Percentiles rank a stretch among this genome's conserved stretches.
Conservation (phyloP, 2,329 filamentous ascomycete species). For the Ustulina deusta region DNA sequence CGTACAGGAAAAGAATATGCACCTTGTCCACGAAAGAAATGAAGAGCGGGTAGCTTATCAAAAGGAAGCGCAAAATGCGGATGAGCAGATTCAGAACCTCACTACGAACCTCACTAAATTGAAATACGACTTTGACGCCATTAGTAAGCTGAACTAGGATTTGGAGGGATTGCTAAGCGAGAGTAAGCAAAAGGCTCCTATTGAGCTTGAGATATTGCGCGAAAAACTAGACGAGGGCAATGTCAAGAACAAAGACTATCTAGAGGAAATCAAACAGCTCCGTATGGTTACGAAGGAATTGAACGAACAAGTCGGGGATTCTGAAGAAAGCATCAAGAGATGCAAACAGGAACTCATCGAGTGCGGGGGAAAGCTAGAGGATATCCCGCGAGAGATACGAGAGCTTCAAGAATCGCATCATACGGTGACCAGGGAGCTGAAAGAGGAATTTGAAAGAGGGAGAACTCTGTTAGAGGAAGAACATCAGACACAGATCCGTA, state of each 20-base stretch:
- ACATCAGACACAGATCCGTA: neutral
- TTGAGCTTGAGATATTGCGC: neutral
- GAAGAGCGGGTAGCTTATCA: slow-evolving; percentile 7
- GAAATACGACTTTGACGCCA: slow-evolving; percentile 11
- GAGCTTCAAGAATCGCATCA: slow-evolving; percentile 10
- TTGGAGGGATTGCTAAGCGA: neutral
- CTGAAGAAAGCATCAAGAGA: neutral
- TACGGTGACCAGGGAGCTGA: neutral
- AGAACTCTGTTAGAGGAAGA: slow-evolving; percentile 6
- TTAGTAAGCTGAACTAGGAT: neutral
- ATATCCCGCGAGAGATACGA: neutral
- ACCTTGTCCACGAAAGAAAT: neutral
- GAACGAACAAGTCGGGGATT: neutral
- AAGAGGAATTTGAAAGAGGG: neutral
- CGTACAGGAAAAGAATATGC: slow-evolving; percentile 8
- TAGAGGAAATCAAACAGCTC: slow-evolving; percentile 7
- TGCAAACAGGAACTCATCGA: neutral
- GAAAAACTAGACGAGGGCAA: neutral
- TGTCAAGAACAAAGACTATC: neutral
- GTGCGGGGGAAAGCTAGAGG: neutral
- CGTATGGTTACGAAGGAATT: neutral
- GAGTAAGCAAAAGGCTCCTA: neutral
- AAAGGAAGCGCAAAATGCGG: slow-evolving; percentile 1
- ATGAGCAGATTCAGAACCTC: slow-evolving; percentile 4
- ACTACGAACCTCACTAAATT: neutral